Evolutionary conservation across 345 rosid species (phyloP).

Genomic region (Syzygium aromaticum): DNA sequence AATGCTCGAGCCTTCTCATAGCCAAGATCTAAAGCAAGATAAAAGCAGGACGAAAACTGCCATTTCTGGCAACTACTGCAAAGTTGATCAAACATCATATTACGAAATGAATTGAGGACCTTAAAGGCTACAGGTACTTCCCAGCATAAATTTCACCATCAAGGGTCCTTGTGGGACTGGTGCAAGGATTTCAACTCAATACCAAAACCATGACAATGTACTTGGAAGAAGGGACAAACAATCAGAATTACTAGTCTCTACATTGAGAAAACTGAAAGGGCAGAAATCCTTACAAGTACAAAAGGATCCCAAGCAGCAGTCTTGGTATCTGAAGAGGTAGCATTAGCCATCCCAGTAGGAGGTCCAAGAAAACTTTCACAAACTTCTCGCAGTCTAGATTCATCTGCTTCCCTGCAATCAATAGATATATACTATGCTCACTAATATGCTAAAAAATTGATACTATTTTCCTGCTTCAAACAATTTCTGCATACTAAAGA

Average conservation of each 20-base stretch:
- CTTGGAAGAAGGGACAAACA: not conserved
- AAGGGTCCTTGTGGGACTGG: not conserved
- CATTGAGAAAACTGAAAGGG: not conserved
- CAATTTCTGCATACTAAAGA: not conserved
- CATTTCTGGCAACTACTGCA: not conserved
- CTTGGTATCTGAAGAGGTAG: conserved; percentile 33
- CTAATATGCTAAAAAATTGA: not conserved
- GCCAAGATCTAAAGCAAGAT: not conserved
- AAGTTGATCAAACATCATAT: not conserved
- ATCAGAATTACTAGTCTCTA: not conserved
- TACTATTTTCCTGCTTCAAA: not conserved
- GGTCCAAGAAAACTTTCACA: conserved; percentile 97
- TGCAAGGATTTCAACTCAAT: not conserved
- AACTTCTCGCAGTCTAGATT: conserved; percentile 88
- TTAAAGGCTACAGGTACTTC: not conserved
- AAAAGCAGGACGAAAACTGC: not conserved
- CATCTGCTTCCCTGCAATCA: conserved; percentile 84
- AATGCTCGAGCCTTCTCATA: not conserved
- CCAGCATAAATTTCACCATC: not conserved
- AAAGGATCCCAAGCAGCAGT: conserved; percentile 79
- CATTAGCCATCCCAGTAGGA: conserved; percentile 79
- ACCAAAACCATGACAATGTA: not conserved
- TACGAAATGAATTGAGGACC: not conserved
- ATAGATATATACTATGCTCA: not conserved
- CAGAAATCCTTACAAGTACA: conserved; percentile 56